phyloP scores from a whole-genome alignment of 2,329 filamentous ascomycete species.

The Penicillium griseofulvum region DNA sequence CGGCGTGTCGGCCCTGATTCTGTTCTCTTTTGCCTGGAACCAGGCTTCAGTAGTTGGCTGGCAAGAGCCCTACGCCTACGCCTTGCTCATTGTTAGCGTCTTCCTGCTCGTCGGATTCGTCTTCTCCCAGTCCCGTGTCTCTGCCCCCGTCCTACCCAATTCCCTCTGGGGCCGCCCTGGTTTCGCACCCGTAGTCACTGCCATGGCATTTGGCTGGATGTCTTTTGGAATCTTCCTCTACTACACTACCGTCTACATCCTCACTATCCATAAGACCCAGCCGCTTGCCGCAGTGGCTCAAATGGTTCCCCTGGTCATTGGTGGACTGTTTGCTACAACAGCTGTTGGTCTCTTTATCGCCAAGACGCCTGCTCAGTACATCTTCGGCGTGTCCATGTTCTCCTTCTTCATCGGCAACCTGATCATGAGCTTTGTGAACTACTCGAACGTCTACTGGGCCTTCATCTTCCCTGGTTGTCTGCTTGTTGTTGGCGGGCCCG shows the following conservation, averaged over 20 bases:
- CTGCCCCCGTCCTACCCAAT: constrained; percentile 2
- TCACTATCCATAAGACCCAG: constrained; percentile 11
- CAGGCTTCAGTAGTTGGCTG: not conserved
- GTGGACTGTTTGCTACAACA: constrained; percentile 20
- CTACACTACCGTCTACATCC: constrained; percentile 30
- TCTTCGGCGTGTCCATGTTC: constrained; percentile 40
- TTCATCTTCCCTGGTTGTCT: constrained; percentile 14
- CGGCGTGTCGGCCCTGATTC: constrained; percentile 43
- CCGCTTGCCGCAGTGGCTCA: constrained; percentile 22
- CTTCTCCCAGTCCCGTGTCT: not conserved
- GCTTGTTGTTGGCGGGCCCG: constrained; percentile 21
- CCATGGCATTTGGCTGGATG: constrained; percentile 23
- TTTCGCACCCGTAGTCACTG: constrained; percentile 14
- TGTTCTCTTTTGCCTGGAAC: not conserved
- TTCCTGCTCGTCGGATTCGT: not conserved
- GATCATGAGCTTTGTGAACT: constrained; percentile 22
- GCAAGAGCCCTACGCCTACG: not conserved
- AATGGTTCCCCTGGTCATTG: constrained; percentile 23
- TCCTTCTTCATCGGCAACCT: constrained; percentile 38
- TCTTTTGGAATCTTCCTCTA: constrained; percentile 34
- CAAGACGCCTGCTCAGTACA: constrained; percentile 31
- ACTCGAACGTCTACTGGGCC: constrained; percentile 14
- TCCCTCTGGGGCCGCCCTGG: constrained; percentile 30
- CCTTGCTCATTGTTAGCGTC: not conserved
- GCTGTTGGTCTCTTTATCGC: constrained; percentile 31